These are phyloP conservation scores for Ophiostoma angusticollis DNA, from an alignment of 2,329 filamentous ascomycete genomes.

Conservation along the genomic window DNA sequence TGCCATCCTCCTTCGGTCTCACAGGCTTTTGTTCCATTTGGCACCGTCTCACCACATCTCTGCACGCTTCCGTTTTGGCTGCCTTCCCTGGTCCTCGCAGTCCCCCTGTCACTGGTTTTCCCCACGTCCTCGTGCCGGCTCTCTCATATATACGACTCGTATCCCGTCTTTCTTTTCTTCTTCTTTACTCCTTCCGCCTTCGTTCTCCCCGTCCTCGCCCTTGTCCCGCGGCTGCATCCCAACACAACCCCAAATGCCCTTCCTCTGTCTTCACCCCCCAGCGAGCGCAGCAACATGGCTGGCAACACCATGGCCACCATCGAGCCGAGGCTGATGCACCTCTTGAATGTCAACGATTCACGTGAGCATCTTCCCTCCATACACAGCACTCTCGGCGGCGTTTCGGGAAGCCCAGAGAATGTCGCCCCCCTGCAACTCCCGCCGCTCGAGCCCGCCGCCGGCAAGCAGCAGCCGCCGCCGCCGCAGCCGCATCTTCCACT, in stretches of 20 bases:
- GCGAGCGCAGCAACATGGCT: slow-evolving; percentile 37
- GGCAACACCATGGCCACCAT: slow-evolving; percentile 52
- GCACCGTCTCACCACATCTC: too few species aligned
- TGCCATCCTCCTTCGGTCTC: too few species aligned
- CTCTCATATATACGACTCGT: background rate
- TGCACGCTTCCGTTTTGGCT: too few species aligned
- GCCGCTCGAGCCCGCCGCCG: slow-evolving; percentile 32
- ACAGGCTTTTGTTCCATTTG: too few species aligned
- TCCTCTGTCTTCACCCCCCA: slow-evolving; percentile 16
- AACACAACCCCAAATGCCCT: slow-evolving; percentile 24
- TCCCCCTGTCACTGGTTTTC: too few species aligned
- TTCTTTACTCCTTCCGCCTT: background rate
- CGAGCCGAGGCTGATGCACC: slow-evolving; percentile 53
- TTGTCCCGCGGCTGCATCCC: slow-evolving; percentile 4
- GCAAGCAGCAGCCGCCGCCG: slow-evolving; percentile 1
- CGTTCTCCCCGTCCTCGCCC: background rate
- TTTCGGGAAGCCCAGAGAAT: slow-evolving; percentile 11
- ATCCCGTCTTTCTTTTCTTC: background rate
- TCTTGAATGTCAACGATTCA: slow-evolving; percentile 41
- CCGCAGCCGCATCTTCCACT: background rate
- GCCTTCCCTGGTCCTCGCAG: too few species aligned
- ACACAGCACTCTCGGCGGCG: slow-evolving; percentile 32
- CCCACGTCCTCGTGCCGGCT: too few species aligned
- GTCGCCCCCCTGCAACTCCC: slow-evolving; percentile 26
- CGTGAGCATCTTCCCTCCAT: slow-evolving; percentile 19